Conservation (phyloP, 805 yeast genomes). For the Yamadazyma sp. region DNA sequence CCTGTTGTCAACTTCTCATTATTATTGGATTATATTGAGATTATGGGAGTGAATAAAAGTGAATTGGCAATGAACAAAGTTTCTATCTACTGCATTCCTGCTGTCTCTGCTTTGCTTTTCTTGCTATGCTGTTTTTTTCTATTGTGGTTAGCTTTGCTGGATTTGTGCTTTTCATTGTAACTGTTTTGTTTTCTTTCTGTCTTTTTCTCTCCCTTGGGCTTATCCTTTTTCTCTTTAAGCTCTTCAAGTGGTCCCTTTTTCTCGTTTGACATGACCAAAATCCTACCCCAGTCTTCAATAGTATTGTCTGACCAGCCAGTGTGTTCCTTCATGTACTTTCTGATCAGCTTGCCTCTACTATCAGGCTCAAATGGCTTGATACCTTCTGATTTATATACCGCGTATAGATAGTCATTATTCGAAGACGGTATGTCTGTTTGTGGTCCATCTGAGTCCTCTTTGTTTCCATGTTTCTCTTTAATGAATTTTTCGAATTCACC, state of each 20-base stretch:
- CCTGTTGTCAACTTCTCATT: too few species aligned
- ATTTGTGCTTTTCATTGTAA: conserved; percentile 55
- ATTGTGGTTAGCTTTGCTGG: conserved; percentile 61
- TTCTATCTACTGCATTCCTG: conserved; percentile 1
- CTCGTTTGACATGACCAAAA: conserved; percentile 2
- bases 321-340: conserved; percentile 51
- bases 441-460: neutral
- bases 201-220: neutral
- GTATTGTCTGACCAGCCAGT: conserved; percentile 85
- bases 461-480: neutral
- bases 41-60: too few species aligned
- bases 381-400: conserved; percentile 48
- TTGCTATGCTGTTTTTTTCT: conserved; percentile 62
- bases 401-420: conserved; percentile 58
- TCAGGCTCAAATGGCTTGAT: conserved; percentile 42
- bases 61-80: too few species aligned
- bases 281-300: conserved; percentile 77
- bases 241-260: conserved; percentile 1
- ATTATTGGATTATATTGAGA: too few species aligned
- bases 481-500: conserved; percentile 8
- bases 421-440: conserved; percentile 25
- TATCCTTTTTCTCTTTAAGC: neutral
- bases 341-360: conserved; percentile 48
- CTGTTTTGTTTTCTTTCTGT: conserved; percentile 18
- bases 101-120: conserved; percentile 22